These are phyloP conservation scores for Blastocystis sp. DNA, from an alignment of 352 stramenopile species.

Conservation along the genomic window DNA sequence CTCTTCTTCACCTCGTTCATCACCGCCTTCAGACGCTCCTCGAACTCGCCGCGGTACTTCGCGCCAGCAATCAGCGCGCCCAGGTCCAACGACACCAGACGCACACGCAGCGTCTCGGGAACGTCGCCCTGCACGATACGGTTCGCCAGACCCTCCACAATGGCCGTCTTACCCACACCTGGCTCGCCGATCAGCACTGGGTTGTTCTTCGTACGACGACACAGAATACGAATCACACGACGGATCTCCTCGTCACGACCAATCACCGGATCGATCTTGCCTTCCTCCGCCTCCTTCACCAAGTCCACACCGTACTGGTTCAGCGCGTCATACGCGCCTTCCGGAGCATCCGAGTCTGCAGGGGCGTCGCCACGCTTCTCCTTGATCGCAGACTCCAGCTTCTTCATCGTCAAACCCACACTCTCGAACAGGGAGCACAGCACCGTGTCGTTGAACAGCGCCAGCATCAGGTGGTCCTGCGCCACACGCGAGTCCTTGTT, in stretches of 20 bases:
- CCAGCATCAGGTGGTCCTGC: conserved; percentile 78
- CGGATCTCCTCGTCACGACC: conserved; percentile 93
- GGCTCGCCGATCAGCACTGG: conserved; percentile 90
- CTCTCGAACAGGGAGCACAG: conserved; percentile 76
- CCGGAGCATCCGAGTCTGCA: conserved; percentile 79
- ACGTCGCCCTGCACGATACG: conserved; percentile 92
- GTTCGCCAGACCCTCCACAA: conserved; percentile 90
- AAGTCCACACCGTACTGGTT: conserved; percentile 90
- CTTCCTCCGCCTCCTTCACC: conserved; percentile 82
- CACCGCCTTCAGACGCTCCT: conserved; percentile 91
- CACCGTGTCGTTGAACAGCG: conserved; percentile 77
- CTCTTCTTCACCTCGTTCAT: conserved; percentile 87
- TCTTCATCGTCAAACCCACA: conserved; percentile 76
- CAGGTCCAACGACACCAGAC: conserved; percentile 90
- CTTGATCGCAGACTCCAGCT: conserved; percentile 77
- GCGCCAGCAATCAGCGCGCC: conserved; percentile 89
- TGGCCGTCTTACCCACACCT: conserved; percentile 90
- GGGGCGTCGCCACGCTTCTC: conserved; percentile 75
- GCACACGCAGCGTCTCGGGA: conserved; percentile 82
- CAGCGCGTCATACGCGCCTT: conserved; percentile 86
- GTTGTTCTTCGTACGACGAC: conserved; percentile 94
- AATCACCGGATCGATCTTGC: conserved; percentile 96
- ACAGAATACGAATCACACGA: conserved; percentile 89
- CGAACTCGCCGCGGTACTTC: conserved; percentile 97
- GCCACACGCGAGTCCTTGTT: conserved; percentile 79